These are phyloP conservation scores for Grigorovia transvaalensis DNA, from an alignment of 805 yeast species.

Conservation along the genomic window DNA sequence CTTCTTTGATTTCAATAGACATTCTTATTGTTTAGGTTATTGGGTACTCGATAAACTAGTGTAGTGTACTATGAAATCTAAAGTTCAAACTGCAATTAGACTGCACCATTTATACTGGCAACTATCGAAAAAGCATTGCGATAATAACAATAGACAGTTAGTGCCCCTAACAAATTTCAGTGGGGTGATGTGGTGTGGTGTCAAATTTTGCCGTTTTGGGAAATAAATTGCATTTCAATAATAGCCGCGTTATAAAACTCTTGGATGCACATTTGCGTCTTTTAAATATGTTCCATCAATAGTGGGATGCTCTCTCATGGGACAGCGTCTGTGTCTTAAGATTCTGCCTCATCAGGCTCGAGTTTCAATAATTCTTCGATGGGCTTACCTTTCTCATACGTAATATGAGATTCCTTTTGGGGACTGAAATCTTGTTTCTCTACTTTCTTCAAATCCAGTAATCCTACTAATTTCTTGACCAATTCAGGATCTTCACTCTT, in stretches of 20 bases:
- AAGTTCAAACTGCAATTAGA: not conserved
- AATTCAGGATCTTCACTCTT: not conserved
- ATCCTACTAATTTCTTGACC: not conserved
- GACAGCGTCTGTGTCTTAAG: too few relatives aligned
- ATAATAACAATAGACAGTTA: too few relatives aligned
- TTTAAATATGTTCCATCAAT: too few relatives aligned
- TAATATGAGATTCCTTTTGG: not conserved
- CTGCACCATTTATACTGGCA: not conserved
- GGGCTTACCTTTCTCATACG: conserved; percentile 5
- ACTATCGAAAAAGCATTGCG: not conserved
- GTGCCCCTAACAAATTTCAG: not conserved
- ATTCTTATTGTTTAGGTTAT: conserved; percentile 5
- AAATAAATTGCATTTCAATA: too few relatives aligned
- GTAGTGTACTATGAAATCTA: too few relatives aligned
- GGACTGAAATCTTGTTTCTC: not conserved
- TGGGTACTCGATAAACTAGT: not conserved
- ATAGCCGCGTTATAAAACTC: not conserved
- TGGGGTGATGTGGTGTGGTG: not conserved
- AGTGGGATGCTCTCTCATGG: too few relatives aligned
- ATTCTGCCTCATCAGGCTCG: not conserved
- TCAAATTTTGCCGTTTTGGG: not conserved
- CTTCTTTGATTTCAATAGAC: conserved; percentile 22
- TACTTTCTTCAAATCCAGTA: not conserved
- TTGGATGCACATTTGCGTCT: not conserved
- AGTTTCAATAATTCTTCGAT: not conserved